Base-by-base conservation (phyloP, 805 yeast genomes). In the Yamadazyma tumulicola region DNA sequence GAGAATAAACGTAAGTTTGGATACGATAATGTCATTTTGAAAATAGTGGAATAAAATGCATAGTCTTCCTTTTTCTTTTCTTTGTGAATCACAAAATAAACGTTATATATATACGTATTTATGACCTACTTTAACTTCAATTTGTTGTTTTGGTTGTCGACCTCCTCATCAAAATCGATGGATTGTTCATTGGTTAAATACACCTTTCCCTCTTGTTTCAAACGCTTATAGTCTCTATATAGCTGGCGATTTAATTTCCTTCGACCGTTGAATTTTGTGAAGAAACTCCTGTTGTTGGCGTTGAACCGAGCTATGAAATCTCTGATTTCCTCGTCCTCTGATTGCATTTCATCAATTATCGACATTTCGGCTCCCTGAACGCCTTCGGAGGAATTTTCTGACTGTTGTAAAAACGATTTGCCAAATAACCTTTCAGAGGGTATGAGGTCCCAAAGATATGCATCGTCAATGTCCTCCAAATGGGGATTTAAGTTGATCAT, bases 1-100 rank as follows among this genome's bases (percentile, higher is more conserved):
- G 80, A 75, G 4, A 74, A 88, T 52, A 85, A 79, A 54, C 67
- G 61, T 2, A 64, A 66, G 38, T 87, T 55, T 44, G 69, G 74
- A 1, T 63, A 69, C 42, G 73, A 67, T 26, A 75, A 73, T 43
- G 75, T 71, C 24, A 69, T 64, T 29, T 54, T 75, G 42, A 54
- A 54, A 19, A 72, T 75, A 22, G 67, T 64, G 15, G 77, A 73
- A 26, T 41, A 30, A 29, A 12, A 5, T n/a, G 17, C 13, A 21
- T 25, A 12, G 14, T 25, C 13, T 13, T 25, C 7, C 13, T 8
- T 25, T 25, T 25, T 25, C 13, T 25, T 8, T 24, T 24, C 27
- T 24, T 9, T 20, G 11, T 11, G 8, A 20, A 9, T 20, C 11
- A 24, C 27, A 15, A 20, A 26, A 27, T 19, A 21, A 15, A 35